phyloP scores from a whole-genome alignment of 306 rosid species.

The Hylodesmum podocarpum region DNA sequence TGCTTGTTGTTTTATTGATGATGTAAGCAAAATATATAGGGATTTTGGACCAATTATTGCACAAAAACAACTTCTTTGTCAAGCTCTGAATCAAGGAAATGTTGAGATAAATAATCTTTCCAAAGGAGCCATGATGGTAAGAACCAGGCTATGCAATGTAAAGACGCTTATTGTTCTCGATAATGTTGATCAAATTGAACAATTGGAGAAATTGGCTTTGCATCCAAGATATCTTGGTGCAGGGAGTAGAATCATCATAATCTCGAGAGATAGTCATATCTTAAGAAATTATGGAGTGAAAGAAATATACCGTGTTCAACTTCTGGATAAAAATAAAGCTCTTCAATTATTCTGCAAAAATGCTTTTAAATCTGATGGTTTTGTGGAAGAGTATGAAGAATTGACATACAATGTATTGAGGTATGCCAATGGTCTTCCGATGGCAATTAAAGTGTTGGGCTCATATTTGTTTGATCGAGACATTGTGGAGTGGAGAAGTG shows the following conservation, averaged over 20 bases:
- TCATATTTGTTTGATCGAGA: constrained; percentile 21
- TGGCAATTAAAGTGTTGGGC: constrained; percentile 24
- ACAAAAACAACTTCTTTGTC: no score
- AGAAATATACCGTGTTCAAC: background rate
- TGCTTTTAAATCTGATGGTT: background rate
- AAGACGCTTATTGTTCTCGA: background rate
- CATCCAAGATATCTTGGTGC: background rate
- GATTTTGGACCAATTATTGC: no score
- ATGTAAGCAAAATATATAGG: no score
- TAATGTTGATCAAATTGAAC: background rate
- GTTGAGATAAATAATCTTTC: background rate
- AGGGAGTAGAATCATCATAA: background rate
- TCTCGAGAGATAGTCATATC: background rate
- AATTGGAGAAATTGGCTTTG: background rate
- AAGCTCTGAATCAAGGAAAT: no score
- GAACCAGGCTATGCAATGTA: background rate
- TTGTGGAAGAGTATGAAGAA: background rate
- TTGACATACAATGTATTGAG: background rate
- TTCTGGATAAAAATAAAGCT: background rate
- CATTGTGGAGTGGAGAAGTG: constrained; percentile 19
- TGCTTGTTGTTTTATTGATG: no score
- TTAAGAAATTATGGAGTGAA: background rate
- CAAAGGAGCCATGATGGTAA: no score
- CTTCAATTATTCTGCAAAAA: background rate
- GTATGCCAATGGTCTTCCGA: constrained; percentile 1